Base-by-base conservation (phyloP, 2,329 filamentous ascomycete genomes). In the Penicillium sumatraense region DNA sequence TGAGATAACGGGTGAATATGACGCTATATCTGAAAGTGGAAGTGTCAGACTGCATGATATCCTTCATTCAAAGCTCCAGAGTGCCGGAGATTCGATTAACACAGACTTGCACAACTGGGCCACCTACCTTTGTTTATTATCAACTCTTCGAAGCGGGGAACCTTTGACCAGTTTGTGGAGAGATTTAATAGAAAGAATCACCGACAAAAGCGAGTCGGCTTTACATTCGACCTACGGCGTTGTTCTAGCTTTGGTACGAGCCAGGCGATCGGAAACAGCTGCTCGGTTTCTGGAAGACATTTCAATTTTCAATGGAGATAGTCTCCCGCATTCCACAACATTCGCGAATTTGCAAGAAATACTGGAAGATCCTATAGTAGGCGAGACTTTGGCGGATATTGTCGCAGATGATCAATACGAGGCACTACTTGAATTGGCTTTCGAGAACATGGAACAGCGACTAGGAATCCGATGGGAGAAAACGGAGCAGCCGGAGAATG, bases 381-480 rank as follows among this genome's bases (percentile, higher is more conserved):
- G 59, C 2, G 53, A 62, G 35, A 40, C 52, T 3, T 42, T 75
- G 11, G 54, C 59, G n/a, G 55, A 60, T 8, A 52, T 74, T 45
- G 57, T 65, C 21, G 58, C 59, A 18, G 55, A 61, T 4, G 31
- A 58, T 21, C 62, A 70, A 16, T 65, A 64, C 20, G 24, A 56
- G 8, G 47, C 36, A 26, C 49, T 75, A n/a, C 58, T 75, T 23
- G 46, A 68, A 29, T 18, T 16, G 20, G 59, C 68, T 33, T 53
- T 74, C 6, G 13, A 49, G n/a, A 36, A 61, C 13, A 63, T 75
- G 49, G 73, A 75, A 48, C 54, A 42, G 18, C 64, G 62, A 44
- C 56, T 74, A n/a, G 72, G 72, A 5, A 49, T 73, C 8, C 56
- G 47, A 33, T 75, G 72, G 71, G 26, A 36, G 3, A 21, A n/a